These are phyloP conservation scores for peach (Prunus persica) DNA, from an alignment of 306 rosid genomes.

Conservation along the genomic window DNA sequence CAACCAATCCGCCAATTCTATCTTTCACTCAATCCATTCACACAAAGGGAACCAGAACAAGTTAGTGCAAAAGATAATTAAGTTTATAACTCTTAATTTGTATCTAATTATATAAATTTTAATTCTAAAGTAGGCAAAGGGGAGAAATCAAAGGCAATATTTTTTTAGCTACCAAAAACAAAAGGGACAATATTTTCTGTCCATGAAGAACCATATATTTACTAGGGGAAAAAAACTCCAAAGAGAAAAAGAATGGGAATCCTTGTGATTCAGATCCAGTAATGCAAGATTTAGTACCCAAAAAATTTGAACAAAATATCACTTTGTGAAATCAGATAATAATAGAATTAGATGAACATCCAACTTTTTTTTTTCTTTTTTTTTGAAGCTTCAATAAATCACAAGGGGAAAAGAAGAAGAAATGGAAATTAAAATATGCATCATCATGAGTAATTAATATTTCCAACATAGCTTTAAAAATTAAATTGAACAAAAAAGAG, in stretches of 20 bases:
- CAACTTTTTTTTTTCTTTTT: not conserved
- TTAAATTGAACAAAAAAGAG: not conserved
- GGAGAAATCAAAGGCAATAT: not conserved
- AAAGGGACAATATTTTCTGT: not conserved
- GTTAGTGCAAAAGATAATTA: not conserved
- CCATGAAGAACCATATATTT: not conserved
- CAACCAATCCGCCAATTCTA: not conserved
- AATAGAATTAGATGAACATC: not conserved
- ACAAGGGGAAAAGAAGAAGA: not conserved
- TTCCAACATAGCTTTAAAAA: not conserved
- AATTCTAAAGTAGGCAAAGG: not conserved
- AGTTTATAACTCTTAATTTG: not conserved
- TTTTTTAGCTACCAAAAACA: not conserved
- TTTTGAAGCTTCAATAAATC: not conserved
- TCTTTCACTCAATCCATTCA: not conserved
- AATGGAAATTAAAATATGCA: not conserved
- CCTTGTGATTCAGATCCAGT: not conserved
- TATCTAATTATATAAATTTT: not conserved
- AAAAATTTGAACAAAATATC: not conserved
- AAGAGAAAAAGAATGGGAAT: not conserved
- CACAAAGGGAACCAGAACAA: not conserved
- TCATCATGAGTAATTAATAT: not conserved
- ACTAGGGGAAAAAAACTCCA: not conserved
- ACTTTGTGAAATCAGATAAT: not conserved
- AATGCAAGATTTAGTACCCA: not conserved